These are phyloP conservation scores for Pyrus betulifolia DNA, from an alignment of 306 rosid species.

Conservation along the genomic window DNA sequence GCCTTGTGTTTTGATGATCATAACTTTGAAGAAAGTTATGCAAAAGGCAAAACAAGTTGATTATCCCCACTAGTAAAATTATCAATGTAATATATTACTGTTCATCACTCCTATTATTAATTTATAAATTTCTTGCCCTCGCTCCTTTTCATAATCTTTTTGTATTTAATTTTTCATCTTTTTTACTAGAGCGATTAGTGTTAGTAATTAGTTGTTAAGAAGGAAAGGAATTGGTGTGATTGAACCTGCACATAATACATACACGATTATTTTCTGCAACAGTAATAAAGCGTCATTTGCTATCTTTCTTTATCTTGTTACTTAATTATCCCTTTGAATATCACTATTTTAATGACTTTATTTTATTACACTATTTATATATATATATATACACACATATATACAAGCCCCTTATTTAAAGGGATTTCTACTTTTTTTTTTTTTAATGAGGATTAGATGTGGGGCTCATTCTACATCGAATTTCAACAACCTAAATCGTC, in stretches of 20 bases:
- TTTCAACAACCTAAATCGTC: no score
- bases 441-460: no score
- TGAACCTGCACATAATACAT: background rate
- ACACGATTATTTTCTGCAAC: background rate
- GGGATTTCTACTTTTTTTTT: no score
- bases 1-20: background rate
- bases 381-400: no score
- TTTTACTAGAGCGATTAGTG: no score
- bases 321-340: background rate
- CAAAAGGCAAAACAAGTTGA: constrained; percentile 17
- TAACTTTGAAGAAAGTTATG: background rate
- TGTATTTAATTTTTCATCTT: no score
- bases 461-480: no score
- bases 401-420: no score
- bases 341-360: background rate
- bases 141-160: background rate
- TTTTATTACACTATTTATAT: no score
- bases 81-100: background rate
- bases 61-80: constrained; percentile 13
- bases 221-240: no score
- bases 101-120: background rate
- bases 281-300: no score
- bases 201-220: background rate
- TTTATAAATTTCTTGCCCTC: background rate
- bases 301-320: no score